Percentiles rank a stretch among this genome's conserved stretches.
phyloP scores from a whole-genome alignment of 2,329 filamentous ascomycete genomes.

The Arthroderma sp. region DNA sequence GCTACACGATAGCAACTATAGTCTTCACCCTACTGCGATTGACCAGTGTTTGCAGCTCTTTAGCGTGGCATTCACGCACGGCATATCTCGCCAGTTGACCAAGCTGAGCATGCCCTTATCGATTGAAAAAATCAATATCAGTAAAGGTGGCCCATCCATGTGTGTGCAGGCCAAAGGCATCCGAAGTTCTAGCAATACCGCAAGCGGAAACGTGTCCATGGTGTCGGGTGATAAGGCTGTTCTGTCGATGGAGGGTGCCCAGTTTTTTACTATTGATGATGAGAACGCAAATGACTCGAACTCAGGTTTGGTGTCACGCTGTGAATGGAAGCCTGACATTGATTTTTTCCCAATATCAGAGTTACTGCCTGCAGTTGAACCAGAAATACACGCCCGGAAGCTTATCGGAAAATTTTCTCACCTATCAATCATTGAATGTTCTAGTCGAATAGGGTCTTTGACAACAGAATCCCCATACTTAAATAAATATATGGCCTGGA shows the following conservation, averaged over 20 bases:
- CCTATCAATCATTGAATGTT: not conserved
- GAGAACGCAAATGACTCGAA: not conserved
- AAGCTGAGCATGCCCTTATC: not conserved
- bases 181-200: not conserved
- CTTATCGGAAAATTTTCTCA: not conserved
- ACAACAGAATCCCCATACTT: not conserved
- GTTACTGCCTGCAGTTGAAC: not conserved
- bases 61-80: conserved; percentile 1
- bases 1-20: conserved; percentile 1
- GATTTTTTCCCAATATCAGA: not conserved
- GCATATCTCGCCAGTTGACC: not conserved
- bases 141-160: not conserved
- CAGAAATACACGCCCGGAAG: not conserved
- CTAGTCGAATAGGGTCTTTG: not conserved
- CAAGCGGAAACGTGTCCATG: not conserved
- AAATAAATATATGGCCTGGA: not conserved
- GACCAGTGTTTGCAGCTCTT: conserved; percentile 15
- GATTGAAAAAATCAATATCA: not conserved
- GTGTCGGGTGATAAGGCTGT: not conserved
- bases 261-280: not conserved
- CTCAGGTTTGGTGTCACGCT: not conserved
- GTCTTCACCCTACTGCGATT: conserved; percentile 17
- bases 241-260: not conserved
- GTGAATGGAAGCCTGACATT: not conserved
- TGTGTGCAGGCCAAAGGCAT: not conserved